Base-by-base conservation (phyloP, 495 filamentous ascomycete genomes). In the Podospora comata region DNA sequence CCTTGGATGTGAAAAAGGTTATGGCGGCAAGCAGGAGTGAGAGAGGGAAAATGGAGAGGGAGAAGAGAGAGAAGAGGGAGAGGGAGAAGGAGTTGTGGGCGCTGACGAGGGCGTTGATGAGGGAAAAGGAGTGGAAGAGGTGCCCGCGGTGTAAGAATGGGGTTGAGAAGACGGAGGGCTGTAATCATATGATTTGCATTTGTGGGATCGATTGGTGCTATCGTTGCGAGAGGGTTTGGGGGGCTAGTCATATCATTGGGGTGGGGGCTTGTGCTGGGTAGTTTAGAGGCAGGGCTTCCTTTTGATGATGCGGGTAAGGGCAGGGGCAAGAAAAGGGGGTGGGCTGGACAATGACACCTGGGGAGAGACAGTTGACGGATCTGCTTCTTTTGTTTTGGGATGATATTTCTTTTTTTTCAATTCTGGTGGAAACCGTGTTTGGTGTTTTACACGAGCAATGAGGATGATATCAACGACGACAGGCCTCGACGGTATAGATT, bases 171-270 rank as follows among this genome's bases (percentile, higher is more conserved):
- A 48, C 19, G n/a, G 56, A 60, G 7, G 65, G 65, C 1, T 66
- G 65, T n/a, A 48, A 66, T 44, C 65, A 67, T 27, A 62, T 67
- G n/a, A 20, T 67, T 3, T 70, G 70, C 20, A 7, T 59, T 11
- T 74, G 73, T 30, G 73, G 70, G 3, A 65, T 44, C 18, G 23
- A 74, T 15, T 74, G 66, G 20, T 74, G 73, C 27, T 74, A 74
- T 28, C 63, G 66, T n/a, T 74, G 73, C 48, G 73, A 70, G 7
- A 59, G 62, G 59, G 56, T 60, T 4, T 70, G 67, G 15, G 39
- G 39, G 39, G 9, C 2, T 3, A 11, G 39, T 11, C 39, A 48
- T 48, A 13, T 5, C 6, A 48, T 48, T 48, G 39, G 39, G 39
- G 13, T 48, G 3, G 39, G 39, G 39, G 39, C 9, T 11, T 48